Evolutionary conservation across 169 alveolate genomes (phyloP), one percentile per base, ranked within the genome.

Genomic region (Plasmodium cynomolgi): DNA sequence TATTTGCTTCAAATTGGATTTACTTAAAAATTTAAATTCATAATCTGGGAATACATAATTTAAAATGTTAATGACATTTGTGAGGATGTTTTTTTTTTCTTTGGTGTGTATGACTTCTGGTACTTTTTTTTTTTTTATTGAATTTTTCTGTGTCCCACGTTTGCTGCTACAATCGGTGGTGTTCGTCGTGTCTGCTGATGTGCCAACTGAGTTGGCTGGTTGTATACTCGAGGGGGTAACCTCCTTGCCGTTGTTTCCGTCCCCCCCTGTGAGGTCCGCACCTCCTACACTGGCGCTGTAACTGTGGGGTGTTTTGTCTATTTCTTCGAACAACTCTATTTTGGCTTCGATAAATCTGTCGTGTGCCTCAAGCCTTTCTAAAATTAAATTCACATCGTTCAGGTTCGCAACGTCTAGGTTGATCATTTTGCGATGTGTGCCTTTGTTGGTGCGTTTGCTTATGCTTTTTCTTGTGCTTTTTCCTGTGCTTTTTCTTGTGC

Each of bases 31-130:
- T 95, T 96, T 95, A 84, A 96, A 96, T 80, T 93, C 95, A 92
- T 96, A 96, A 95, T 96, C 97, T 15, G 97, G 97, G 84, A 95
- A 96, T 83, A 96, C 94, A 86, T 96, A 93, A 85, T 96, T 93
- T 88, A 88, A 80, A n/a, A 88, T 88, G 72, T 88, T 88, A 29
- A 88, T 80, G 3, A 88, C 72, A 41, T 88, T 62, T 62, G 91
- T 13, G 26, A 88, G 34, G 9, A 88, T 88, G 39, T 39, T 44
- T 80, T 79, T 80, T 62, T 88, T 80, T 41, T 88, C 90, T 37
- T 88, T 80, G 8, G 26, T 88, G 50, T 88, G 77, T 33, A 79
- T 26, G 17, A 79, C 26, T 31, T 88, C 94, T 17, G 73, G 88
- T 1, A 80, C 37, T 77, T 37, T 58, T 39, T 73, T 62, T 74